Evolutionary conservation across 1,284 basidiomycete genomes (phyloP).

Genomic region (Austroboletus niveus): DNA sequence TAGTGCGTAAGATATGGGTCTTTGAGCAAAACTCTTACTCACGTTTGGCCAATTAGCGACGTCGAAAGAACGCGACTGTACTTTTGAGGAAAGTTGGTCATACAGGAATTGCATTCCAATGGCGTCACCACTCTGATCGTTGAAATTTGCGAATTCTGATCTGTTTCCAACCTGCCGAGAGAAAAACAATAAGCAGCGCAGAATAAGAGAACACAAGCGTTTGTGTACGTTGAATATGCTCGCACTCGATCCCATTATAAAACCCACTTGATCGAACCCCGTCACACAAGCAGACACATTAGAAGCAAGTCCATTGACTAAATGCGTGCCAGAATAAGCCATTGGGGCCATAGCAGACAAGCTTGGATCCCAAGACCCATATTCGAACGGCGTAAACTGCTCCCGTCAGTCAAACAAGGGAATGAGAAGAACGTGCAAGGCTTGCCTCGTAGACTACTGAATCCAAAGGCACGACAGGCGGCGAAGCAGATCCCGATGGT

Average conservation of each 20-base stretch:
- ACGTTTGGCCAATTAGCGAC: conserved; percentile 69
- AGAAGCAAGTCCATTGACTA: conserved; percentile 48
- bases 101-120: conserved; percentile 45
- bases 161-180: conserved; percentile 49
- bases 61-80: conserved; percentile 54
- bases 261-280: conserved; percentile 65
- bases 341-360: conserved; percentile 61
- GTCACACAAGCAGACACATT: conserved; percentile 57
- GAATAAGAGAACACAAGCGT: not conserved
- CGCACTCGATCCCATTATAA: conserved; percentile 64
- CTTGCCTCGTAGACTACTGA: conserved; percentile 60
- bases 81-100: conserved; percentile 42
- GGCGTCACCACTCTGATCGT: conserved; percentile 34
- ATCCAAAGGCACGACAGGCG: conserved; percentile 40
- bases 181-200: not conserved
- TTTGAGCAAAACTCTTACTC: conserved; percentile 10
- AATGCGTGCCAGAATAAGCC: conserved; percentile 56
- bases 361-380: conserved; percentile 67
- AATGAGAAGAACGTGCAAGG: not conserved
- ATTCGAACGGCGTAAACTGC: conserved; percentile 63
- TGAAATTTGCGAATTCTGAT: conserved; percentile 33
- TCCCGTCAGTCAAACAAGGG: conserved; percentile 1
- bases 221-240: conserved; percentile 58
- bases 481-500: conserved; percentile 44
- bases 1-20: not conserved